These are phyloP conservation scores for Daucus carota DNA, from an alignment of 129 eudicot genomes.

Conservation along the genomic window DNA sequence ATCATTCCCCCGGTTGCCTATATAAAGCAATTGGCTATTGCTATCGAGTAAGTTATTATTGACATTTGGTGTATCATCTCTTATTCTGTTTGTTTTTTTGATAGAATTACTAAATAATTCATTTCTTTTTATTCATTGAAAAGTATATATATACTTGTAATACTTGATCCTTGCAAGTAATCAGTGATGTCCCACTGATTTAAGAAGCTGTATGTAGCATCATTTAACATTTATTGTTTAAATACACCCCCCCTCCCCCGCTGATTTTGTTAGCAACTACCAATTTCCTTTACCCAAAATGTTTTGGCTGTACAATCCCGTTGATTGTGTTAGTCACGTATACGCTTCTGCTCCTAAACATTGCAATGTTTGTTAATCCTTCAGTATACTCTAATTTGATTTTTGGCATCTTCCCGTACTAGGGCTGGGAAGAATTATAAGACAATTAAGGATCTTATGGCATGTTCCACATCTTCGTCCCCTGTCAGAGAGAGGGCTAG, in stretches of 20 bases:
- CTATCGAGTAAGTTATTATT: slow-evolving; percentile 67
- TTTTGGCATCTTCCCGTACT: slow-evolving; percentile 12
- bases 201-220: not conserved
- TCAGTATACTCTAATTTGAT: not conserved
- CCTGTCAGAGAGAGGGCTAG: slow-evolving; percentile 88
- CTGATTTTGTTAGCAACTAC: not conserved
- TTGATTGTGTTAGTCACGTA: not conserved
- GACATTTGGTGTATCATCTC: not conserved
- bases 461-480: slow-evolving; percentile 72
- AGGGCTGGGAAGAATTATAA: slow-evolving; percentile 56
- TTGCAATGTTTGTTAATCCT: not conserved
- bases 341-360: not conserved
- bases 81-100: not conserved
- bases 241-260: too few species aligned
- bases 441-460: slow-evolving; percentile 66
- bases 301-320: not conserved
- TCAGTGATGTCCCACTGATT: not conserved
- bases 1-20: slow-evolving; percentile 59
- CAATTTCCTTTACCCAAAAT: not conserved
- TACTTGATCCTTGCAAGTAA: not conserved
- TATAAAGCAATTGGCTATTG: slow-evolving; percentile 68
- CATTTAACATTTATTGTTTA: not conserved
- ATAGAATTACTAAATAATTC: not conserved
- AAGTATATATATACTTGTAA: not conserved
- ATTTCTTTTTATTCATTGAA: not conserved